These are phyloP conservation scores for Stachybotrys echinatus DNA, from an alignment of 2,329 filamentous ascomycete species.

Conservation along the genomic window DNA sequence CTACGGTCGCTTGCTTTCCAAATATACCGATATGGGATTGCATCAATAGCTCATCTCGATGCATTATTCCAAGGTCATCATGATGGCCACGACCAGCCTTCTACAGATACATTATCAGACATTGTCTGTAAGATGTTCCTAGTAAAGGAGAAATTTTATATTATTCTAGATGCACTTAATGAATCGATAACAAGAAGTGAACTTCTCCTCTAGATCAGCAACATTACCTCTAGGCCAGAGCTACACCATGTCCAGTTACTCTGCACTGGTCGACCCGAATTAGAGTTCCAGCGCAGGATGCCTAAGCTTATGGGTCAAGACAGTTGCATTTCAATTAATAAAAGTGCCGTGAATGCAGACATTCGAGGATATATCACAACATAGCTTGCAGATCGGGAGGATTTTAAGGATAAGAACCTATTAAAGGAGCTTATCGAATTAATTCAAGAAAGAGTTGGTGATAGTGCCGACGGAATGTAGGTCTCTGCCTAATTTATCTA, in stretches of 20 bases:
- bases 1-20: constrained; percentile 11
- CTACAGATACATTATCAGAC: neutral
- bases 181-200: constrained; percentile 12
- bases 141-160: neutral
- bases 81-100: neutral
- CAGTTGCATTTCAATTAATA: constrained; percentile 12
- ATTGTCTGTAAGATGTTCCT: neutral
- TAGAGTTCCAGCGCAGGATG: constrained; percentile 8
- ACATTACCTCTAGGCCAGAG: constrained; percentile 3
- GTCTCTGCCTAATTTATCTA: too few relatives aligned
- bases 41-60: neutral
- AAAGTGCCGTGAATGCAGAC: constrained; percentile 9
- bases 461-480: constrained; percentile 22
- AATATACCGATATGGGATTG: constrained; percentile 8
- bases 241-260: constrained; percentile 7
- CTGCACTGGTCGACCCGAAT: constrained; percentile 12
- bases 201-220: constrained; percentile 12
- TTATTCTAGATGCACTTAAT: constrained; percentile 17
- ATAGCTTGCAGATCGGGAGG: constrained; percentile 9
- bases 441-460: constrained; percentile 8
- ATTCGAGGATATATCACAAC: constrained; percentile 9
- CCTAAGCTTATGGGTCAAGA: constrained; percentile 5
- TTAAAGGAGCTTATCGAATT: constrained; percentile 4
- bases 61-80: neutral
- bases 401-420: constrained; percentile 10